Conservation (phyloP, 805 yeast species). For the Kregervanrija pseudodelftensis region DNA sequence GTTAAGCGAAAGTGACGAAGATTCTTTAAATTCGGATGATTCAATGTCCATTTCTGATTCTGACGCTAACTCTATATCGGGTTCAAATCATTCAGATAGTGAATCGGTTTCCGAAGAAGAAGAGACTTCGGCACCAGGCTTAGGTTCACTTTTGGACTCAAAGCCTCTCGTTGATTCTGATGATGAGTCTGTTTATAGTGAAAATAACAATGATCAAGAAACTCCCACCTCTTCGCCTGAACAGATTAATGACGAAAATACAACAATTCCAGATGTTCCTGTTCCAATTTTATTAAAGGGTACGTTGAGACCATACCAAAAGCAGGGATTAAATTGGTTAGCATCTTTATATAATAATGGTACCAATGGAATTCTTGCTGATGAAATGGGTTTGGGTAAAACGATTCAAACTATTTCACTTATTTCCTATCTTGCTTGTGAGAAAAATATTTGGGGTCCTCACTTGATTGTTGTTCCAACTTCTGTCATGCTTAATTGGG, state of each 20-base stretch:
- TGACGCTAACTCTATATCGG: conserved; percentile 15
- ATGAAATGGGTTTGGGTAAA: conserved; percentile 98
- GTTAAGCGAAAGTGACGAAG: conserved; percentile 8
- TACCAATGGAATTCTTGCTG: conserved; percentile 96
- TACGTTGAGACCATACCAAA: conserved; percentile 81
- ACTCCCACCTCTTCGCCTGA: conserved; percentile 34
- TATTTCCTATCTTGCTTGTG: conserved; percentile 84
- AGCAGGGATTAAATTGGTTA: conserved; percentile 94
- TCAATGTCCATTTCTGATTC: conserved; percentile 5
- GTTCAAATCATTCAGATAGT: conserved; percentile 8
- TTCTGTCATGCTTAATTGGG: conserved; percentile 97
- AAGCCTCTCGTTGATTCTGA: conserved; percentile 16
- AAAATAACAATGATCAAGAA: conserved; percentile 15
- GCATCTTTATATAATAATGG: conserved; percentile 88
- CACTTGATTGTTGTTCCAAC: conserved; percentile 97
- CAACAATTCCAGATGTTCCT: conserved; percentile 63
- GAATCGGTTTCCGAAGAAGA: conserved; percentile 14
- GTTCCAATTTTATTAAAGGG: conserved; percentile 75
- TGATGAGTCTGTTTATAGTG: conserved; percentile 30
- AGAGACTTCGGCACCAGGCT: conserved; percentile 17
- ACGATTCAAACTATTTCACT: conserved; percentile 93
- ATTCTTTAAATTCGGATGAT: conserved; percentile 7
- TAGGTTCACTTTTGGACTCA: conserved; percentile 32
- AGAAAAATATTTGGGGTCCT: conserved; percentile 95
- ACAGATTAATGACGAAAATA: conserved; percentile 16